Evolutionary conservation across 1,139 yeast species (phyloP), one percentile per base, ranked within the genome.

Genomic region (Zygosaccharomyces pseudobailii): DNA sequence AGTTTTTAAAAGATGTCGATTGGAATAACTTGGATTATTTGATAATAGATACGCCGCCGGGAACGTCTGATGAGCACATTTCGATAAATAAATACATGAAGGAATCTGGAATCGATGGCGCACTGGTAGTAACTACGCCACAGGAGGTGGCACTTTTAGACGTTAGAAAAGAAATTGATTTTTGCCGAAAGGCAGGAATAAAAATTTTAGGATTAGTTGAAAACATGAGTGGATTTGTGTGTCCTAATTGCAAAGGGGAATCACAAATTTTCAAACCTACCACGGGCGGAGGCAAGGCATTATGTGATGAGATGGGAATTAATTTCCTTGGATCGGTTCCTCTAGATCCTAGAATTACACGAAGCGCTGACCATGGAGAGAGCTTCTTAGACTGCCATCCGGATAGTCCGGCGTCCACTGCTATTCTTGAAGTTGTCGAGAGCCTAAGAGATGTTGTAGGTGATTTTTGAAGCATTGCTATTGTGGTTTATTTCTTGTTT

Each of bases 201-300:
- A 82, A 78, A 48, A 78, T 94, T 3, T 67, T 92, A 45, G 99
- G 99, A 0, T 68, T 94, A 23, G 97, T 94, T 28, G 99, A 94
- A 65, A 94, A 94, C 65, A 94, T 94, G 99, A 81, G 96, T 5
- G 98, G 98, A 1, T 94, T 94, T 71, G 97, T 94, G n/a, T 94
- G 99, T 65, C 98, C 98, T 4, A 81, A 75, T 57, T 94, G 99
- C 67, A 79, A 87, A 53, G 95, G 95, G 6, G 88, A 89, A 66
- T 86, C 96, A 0, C 82, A 84, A 59, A 90, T 94, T 9, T 94
- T 94, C 68, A 85, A 84, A 54, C 88, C 97, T 31, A 92, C 97
- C 3, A 94, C 98, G 1, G 98, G 98, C n/a, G 99, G 99, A 19
- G 99, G 97, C 6, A 76, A 79, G 56, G 80, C 82, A 32, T 71